These are phyloP conservation scores for Pseudevernia furfuracea DNA, from an alignment of 495 filamentous ascomycete species.

Conservation along the genomic window DNA sequence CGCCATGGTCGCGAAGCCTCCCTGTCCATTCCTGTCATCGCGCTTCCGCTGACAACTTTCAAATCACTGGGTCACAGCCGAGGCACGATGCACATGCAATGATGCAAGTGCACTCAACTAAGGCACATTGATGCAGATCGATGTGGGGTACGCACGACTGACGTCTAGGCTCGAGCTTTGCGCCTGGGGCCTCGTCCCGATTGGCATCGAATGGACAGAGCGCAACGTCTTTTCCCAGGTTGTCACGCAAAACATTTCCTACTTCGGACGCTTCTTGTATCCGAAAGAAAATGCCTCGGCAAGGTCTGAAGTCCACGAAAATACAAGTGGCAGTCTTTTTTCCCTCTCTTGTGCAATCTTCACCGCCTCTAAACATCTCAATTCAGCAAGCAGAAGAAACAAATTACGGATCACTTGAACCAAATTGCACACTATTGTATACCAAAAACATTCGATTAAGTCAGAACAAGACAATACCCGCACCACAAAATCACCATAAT, in stretches of 20 bases:
- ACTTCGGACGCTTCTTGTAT: neutral
- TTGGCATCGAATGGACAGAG: neutral
- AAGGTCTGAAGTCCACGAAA: neutral
- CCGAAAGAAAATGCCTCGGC: neutral
- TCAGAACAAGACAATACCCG: neutral
- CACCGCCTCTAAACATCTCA: neutral
- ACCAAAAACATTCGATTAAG: neutral
- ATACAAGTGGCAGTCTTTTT: neutral
- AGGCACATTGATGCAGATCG: neutral
- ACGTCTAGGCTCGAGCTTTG: neutral
- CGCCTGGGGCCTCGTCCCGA: neutral
- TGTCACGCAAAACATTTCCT: neutral
- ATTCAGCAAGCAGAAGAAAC: neutral
- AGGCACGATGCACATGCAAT: neutral
- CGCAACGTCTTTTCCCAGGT: neutral
- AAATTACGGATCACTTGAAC: neutral
- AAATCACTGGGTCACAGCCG: neutral
- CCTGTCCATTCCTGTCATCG: neutral
- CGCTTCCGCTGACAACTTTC: neutral
- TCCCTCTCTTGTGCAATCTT: neutral
- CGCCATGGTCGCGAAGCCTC: neutral
- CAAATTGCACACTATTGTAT: neutral
- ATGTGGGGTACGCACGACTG: neutral
- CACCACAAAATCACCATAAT: neutral
- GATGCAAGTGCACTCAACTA: neutral